Percentiles rank a stretch among this genome's conserved stretches.
phyloP scores from a whole-genome alignment of 1,139 yeast species.

The Suhomyces terraborum region DNA sequence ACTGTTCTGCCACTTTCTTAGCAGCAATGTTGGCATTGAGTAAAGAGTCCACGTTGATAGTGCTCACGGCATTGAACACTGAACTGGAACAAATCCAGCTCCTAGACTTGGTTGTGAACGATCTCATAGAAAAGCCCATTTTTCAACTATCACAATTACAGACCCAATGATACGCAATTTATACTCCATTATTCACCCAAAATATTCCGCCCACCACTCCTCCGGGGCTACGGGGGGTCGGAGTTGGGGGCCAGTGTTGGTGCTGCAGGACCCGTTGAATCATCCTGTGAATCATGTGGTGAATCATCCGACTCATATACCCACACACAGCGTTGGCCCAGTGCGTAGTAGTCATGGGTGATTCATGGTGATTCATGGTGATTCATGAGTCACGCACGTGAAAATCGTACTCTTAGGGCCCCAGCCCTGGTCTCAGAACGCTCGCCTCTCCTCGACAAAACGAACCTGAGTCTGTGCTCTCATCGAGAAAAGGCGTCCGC shows the following conservation, averaged over 20 bases:
- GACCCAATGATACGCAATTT: not conserved
- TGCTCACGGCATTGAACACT: constrained; percentile 7
- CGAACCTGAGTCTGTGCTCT: not conserved
- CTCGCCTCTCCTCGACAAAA: too few species aligned
- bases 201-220: too few species aligned
- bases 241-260: too few species aligned
- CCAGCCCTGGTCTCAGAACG: not conserved
- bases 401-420: constrained; percentile 6
- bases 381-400: constrained; percentile 16
- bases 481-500: not conserved
- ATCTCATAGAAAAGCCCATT: constrained; percentile 2
- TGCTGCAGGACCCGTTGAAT: not conserved
- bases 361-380: not conserved
- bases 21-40: constrained; percentile 16
- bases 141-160: not conserved
- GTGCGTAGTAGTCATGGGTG: too few species aligned
- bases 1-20: not conserved
- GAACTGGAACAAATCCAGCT: not conserved
- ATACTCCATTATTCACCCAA: too few species aligned
- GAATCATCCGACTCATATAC: constrained; percentile 4
- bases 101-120: constrained; percentile 2
- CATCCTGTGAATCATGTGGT: not conserved
- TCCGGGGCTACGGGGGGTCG: too few species aligned
- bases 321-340: too few species aligned
- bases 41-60: constrained; percentile 11